Evolutionary conservation across 805 yeast genomes (phyloP), one percentile per base, ranked within the genome.

Genomic region (Candida patagonica): DNA sequence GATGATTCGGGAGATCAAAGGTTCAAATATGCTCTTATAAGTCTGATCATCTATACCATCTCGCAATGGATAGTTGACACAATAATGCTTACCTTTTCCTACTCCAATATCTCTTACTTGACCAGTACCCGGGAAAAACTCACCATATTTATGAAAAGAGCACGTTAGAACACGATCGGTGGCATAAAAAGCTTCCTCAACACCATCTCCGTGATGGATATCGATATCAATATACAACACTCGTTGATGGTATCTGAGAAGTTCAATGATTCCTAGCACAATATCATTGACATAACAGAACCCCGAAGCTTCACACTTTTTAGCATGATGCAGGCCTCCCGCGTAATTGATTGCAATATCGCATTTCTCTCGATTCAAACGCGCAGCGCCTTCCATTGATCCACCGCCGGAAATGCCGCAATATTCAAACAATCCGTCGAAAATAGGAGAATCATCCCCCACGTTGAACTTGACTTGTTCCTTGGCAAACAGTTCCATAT

Each of bases 161-260:
- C 88, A 88, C 1, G 96, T 88, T 96, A 88, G 87, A 34, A 88
- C 97, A 44, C 97, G 67, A 60, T 88, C 97, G 1, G 96, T 84
- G 13, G 92, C 75, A 63, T 89, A 84, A 56, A 89, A 89, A 1
- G 96, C 96, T 61, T 89, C 97, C 60, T 89, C 95, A 15, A 89
- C 97, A 48, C 97, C 97, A 61, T 89, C 97, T 33, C 97, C 97
- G 56, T 89, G 97, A 60, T 89, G 97, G 10, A 89, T 74, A 60
- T 89, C 97, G 42, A 87, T 88, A 61, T 89, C 97, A 40, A 89
- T 83, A 59, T 89, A 89, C 57, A 89, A 68, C 6, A 89, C 96
- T 48, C 97, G 73, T 30, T 95, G 92, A 61, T 88, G 95, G 48
- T 84, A 86, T 39, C 96, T 67, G 45, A 89, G 66, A 30, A 89